phyloP scores from a whole-genome alignment of 2,329 filamentous ascomycete species.

The Albifimbria verrucaria region DNA sequence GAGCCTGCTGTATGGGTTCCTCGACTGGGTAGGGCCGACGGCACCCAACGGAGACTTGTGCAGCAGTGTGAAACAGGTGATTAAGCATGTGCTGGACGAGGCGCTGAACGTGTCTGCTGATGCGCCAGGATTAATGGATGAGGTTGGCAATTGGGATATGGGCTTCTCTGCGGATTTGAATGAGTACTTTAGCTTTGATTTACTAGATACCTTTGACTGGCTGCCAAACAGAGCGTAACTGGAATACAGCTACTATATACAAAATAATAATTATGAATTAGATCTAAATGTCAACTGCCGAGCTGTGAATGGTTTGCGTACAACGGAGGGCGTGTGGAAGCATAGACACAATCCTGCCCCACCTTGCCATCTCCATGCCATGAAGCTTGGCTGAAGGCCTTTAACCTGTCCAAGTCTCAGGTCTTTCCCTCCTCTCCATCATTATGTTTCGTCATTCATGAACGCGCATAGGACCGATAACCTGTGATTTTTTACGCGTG shows the following conservation, averaged over 20 bases:
- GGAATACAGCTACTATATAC: too few relatives aligned
- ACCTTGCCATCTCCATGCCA: neutral
- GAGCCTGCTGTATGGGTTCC: conserved; percentile 46
- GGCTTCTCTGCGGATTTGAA: conserved; percentile 7
- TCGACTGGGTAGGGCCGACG: conserved; percentile 47
- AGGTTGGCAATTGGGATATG: conserved; percentile 31
- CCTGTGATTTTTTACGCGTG: neutral
- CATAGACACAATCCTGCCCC: too few relatives aligned
- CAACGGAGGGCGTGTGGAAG: too few relatives aligned
- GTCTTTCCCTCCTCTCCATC: too few relatives aligned
- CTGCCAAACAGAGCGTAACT: conserved; percentile 22
- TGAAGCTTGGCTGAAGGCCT: neutral
- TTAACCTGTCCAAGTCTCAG: too few relatives aligned
- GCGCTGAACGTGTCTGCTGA: conserved; percentile 36
- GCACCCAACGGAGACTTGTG: conserved; percentile 47
- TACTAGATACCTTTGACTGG: conserved; percentile 49
- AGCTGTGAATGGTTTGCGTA: too few relatives aligned
- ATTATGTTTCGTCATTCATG: too few relatives aligned
- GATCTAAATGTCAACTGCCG: too few relatives aligned
- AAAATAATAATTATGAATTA: too few relatives aligned
- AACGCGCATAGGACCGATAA: too few relatives aligned
- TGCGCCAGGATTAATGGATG: conserved; percentile 20
- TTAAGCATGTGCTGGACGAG: conserved; percentile 48
- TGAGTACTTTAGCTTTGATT: conserved; percentile 41
- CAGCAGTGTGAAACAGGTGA: conserved; percentile 40